Evolutionary conservation across 2,329 filamentous ascomycete genomes (phyloP), one percentile per base, ranked within the genome.

Genomic region (Penicillium sp.): DNA sequence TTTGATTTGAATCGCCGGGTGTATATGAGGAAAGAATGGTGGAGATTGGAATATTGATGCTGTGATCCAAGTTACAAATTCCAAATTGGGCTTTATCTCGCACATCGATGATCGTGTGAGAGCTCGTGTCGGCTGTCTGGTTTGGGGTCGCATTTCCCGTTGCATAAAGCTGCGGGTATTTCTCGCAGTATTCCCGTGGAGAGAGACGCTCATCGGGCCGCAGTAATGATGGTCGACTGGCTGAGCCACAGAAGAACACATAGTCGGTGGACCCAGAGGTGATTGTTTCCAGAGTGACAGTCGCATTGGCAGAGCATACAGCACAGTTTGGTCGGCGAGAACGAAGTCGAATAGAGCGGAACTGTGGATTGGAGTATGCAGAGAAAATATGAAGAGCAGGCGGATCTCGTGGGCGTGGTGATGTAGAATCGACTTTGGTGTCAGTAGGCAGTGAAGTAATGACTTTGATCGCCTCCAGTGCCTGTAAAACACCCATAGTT

Each of bases 401-500:
- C 4, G 60, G 49, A 25, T 65, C 58, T 2, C 55, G 53, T 3
- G 53, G 51, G 1, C 21, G 21, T 7, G 7, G 21, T 11, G 11
- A 7, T 7, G 7, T 11, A 7, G 21, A 11, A n/a, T 6, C 25
- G n/a, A 9, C 3, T 13, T 25, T 14, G 9, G 35, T 9, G 14
- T 4, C 5, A 4, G 27, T 27, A n/a, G n/a, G n/a, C n/a, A n/a
- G n/a, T 16, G 70, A 57, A 0, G 79, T 75, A 11, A 96, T 75
- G n/a, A 96, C 65, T 61, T 94, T 93, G 56, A 97, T 82, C 0
- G 87, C 82, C 67, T 97, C 89, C 1, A 94, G 72, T 0, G 93
- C 91, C 69, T 97, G 93, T 40, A 97, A 69, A 0, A 95, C 83
- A 6, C 93, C 93, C 87, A 98, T 96, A 0, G 82, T 77, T 0